Percentiles rank a stretch among this genome's conserved stretches.
Evolutionary conservation across 352 stramenopile species (phyloP).

Genomic region (Phytophthora boehmeriae): DNA sequence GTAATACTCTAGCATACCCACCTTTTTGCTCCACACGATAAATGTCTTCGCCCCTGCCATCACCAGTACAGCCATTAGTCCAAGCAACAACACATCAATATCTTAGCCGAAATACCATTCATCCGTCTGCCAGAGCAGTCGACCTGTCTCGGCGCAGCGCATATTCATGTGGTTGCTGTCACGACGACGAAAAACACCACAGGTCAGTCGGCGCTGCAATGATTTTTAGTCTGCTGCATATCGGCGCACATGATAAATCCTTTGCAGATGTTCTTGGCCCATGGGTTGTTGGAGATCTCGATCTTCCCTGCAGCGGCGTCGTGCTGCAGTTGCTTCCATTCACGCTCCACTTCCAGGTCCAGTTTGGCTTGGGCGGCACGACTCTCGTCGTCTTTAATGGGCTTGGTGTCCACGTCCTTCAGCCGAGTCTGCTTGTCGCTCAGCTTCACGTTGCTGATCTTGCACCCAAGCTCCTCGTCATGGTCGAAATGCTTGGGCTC

Average conservation of each 20-base stretch:
- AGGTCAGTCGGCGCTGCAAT: conserved; percentile 2
- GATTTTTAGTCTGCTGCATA: too few species aligned
- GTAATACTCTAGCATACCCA: conserved; percentile 7
- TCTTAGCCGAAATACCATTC: conserved; percentile 48
- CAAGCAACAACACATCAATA: not conserved
- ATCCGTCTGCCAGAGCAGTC: conserved; percentile 85
- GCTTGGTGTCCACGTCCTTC: conserved; percentile 55
- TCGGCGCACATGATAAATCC: conserved; percentile 69
- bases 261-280: conserved; percentile 70
- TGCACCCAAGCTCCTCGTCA: conserved; percentile 66
- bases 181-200: not conserved
- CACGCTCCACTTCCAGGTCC: conserved; percentile 81
- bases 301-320: conserved; percentile 62
- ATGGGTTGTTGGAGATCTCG: conserved; percentile 70
- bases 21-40: conserved; percentile 79
- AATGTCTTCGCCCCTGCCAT: conserved; percentile 63
- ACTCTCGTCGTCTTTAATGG: conserved; percentile 54
- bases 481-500: conserved; percentile 65
- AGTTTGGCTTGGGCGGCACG: conserved; percentile 71
- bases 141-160: conserved; percentile 78
- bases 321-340: conserved; percentile 83
- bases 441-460: conserved; percentile 73
- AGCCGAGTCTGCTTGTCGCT: conserved; percentile 51
- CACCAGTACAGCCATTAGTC: not conserved
- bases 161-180: conserved; percentile 91